These are phyloP conservation scores for Nakaseomyces glabratus DNA, from an alignment of 1,139 yeast species.

Conservation along the genomic window DNA sequence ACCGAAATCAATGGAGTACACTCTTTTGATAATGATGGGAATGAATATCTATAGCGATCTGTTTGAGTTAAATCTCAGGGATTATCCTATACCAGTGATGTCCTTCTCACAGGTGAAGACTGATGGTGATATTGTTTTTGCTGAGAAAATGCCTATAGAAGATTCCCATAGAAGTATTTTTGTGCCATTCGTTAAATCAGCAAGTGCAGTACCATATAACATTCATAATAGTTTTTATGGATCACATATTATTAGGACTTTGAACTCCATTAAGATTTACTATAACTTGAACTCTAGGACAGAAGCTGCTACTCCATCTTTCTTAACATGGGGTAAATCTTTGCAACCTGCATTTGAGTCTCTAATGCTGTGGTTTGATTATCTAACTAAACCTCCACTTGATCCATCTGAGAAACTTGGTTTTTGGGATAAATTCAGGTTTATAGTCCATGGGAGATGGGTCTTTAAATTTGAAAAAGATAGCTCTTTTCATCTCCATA, in stretches of 20 bases:
- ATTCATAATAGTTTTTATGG: conserved; percentile 44
- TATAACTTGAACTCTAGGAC: conserved; percentile 50
- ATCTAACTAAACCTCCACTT: conserved; percentile 63
- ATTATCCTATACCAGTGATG: conserved; percentile 46
- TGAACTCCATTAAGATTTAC: conserved; percentile 53
- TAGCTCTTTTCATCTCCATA: conserved; percentile 28
- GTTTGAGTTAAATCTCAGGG: conserved; percentile 48
- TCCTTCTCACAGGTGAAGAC: conserved; percentile 35
- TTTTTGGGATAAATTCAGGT: conserved; percentile 58
- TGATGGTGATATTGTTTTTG: conserved; percentile 42
- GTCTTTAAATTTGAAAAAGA: conserved; percentile 34
- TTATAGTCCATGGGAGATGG: conserved; percentile 45
- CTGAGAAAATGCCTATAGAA: conserved; percentile 39
- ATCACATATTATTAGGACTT: conserved; percentile 50
- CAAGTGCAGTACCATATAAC: conserved; percentile 24
- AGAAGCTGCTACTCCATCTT: conserved; percentile 47
- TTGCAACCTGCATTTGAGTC: conserved; percentile 74
- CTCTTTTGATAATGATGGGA: conserved; percentile 51
- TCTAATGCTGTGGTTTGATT: conserved; percentile 65
- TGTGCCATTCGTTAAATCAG: conserved; percentile 47
- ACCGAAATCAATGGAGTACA: conserved; percentile 55
- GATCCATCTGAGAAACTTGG: conserved; percentile 80
- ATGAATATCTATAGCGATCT: conserved; percentile 36
- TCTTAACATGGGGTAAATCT: conserved; percentile 78
- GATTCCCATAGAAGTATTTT: conserved; percentile 43